Evolutionary conservation across 495 filamentous ascomycete genomes (phyloP).

Genomic region (Tuber magnatum): DNA sequence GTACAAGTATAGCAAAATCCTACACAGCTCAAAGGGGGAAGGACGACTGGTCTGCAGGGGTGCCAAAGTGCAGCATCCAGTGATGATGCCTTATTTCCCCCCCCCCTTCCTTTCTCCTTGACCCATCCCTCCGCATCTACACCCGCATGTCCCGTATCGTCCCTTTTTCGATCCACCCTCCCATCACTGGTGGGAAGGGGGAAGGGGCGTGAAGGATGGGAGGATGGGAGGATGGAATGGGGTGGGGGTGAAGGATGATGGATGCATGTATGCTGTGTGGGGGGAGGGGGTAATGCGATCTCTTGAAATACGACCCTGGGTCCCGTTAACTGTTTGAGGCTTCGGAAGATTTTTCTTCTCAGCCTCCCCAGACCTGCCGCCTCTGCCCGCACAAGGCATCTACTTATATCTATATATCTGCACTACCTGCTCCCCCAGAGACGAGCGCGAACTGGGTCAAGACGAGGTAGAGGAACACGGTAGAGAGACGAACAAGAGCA

Average conservation of each 20-base stretch:
- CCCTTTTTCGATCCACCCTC: background rate
- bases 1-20: background rate
- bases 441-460: background rate
- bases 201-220: background rate
- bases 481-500: background rate
- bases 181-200: background rate
- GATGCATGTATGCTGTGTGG: background rate
- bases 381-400: background rate
- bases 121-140: background rate
- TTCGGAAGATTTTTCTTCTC: conserved; percentile 2
- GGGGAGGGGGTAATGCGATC: background rate
- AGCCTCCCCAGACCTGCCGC: background rate
- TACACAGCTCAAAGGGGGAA: background rate
- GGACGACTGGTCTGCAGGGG: background rate
- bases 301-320: background rate
- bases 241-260: background rate
- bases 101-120: background rate
- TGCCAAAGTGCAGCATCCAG: background rate
- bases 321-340: background rate
- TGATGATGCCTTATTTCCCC: background rate
- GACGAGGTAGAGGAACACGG: background rate
- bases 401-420: background rate
- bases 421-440: background rate
- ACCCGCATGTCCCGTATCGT: background rate
- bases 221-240: background rate